Conservation (phyloP, 176 grass and related monocot species). For the Eragrostis curvula region DNA sequence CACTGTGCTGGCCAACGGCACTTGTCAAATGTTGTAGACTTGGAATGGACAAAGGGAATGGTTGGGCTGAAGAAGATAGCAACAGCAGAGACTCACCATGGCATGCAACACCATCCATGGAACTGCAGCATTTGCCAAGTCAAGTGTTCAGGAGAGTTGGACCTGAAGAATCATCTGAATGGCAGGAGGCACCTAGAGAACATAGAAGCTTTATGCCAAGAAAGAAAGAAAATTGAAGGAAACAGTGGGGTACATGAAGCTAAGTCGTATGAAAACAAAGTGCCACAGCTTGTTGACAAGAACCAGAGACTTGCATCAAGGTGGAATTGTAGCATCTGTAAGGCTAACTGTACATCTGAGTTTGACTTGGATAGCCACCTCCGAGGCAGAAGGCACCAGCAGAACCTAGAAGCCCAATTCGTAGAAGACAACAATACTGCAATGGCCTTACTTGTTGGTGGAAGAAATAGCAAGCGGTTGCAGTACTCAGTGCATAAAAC, state of each 20-base stretch:
- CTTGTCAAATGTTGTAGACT: constrained; percentile 2
- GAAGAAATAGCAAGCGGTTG: neutral
- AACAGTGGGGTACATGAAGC: neutral
- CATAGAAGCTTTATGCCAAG: neutral
- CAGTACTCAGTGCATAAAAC: neutral
- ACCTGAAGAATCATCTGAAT: constrained; percentile 27
- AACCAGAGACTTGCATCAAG: neutral
- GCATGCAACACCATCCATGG: constrained; percentile 12
- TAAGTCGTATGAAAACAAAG: constrained; percentile 10
- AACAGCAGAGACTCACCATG: neutral
- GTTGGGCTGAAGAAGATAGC: neutral
- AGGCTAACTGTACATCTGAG: constrained; percentile 25
- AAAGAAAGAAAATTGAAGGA: neutral
- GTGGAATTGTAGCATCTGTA: constrained; percentile 40
- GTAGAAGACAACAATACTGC: neutral
- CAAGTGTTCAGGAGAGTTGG: constrained; percentile 15
- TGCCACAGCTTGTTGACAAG: neutral
- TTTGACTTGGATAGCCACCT: constrained; percentile 34
- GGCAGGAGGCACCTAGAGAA: constrained; percentile 39
- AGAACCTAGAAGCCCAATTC: constrained; percentile 18
- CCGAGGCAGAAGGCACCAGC: constrained; percentile 25
- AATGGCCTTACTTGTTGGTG: neutral
- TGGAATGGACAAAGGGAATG: neutral
- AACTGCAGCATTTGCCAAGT: constrained; percentile 34
- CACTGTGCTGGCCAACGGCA: constrained; percentile 3